phyloP scores from a whole-genome alignment of 495 filamentous ascomycete species.

The Bryoglossum gracile region DNA sequence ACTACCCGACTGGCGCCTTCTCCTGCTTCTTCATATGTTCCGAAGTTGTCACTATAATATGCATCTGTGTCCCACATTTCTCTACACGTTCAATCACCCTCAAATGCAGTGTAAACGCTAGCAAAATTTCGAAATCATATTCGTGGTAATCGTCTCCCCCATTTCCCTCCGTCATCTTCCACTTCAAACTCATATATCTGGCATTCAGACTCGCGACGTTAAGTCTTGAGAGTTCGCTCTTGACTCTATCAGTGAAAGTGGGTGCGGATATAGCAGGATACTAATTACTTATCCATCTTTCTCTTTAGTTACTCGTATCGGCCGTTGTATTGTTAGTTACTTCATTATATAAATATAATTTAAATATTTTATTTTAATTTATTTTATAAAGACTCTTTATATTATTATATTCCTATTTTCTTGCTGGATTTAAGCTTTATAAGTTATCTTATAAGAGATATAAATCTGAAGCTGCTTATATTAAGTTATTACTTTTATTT shows the following conservation, averaged over 20 bases:
- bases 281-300: too few species aligned
- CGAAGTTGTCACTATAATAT: conserved; percentile 23
- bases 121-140: conserved; percentile 42
- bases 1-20: conserved; percentile 18
- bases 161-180: conserved; percentile 13
- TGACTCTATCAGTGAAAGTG: conserved; percentile 29
- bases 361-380: too few species aligned
- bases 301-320: too few species aligned
- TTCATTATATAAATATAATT: too few species aligned
- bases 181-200: conserved; percentile 17
- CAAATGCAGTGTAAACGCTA: conserved; percentile 32
- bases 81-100: conserved; percentile 21
- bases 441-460: too few species aligned
- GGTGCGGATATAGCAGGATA: too few species aligned
- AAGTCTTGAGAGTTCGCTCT: conserved; percentile 26
- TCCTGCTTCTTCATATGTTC: conserved; percentile 31
- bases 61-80: conserved; percentile 9
- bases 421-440: too few species aligned
- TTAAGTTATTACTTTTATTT: too few species aligned
- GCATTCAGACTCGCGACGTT: conserved; percentile 36
- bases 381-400: too few species aligned
- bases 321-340: too few species aligned
- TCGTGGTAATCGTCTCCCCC: conserved; percentile 32
- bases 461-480: too few species aligned
- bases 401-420: too few species aligned